These are phyloP conservation scores for Tillandsia fasciculata DNA, from an alignment of 176 grass and related monocot species.

Conservation along the genomic window DNA sequence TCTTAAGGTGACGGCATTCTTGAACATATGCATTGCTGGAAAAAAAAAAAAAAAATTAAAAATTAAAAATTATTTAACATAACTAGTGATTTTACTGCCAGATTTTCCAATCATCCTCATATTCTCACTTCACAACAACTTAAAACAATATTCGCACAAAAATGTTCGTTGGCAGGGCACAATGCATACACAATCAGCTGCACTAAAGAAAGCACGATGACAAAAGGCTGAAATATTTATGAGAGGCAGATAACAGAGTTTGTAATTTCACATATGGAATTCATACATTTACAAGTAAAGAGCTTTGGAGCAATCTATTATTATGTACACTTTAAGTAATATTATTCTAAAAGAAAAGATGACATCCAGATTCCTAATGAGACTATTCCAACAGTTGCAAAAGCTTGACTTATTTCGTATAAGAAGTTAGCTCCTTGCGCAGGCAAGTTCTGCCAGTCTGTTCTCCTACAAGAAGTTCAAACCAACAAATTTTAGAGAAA, in stretches of 20 bases:
- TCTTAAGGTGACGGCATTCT: no score
- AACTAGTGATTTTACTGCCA: no score
- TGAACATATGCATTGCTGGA: no score
- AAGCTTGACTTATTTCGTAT: constrained; percentile 83
- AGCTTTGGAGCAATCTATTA: background rate
- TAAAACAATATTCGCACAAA: no score
- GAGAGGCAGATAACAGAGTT: background rate
- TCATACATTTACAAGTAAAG: constrained; percentile 11
- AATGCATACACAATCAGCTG: background rate
- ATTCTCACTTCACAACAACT: no score
- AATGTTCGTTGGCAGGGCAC: background rate
- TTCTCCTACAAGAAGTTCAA: constrained; percentile 42
- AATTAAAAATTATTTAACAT: no score
- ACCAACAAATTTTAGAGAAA: constrained; percentile 7
- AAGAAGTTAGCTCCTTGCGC: constrained; percentile 49
- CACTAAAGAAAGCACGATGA: background rate
- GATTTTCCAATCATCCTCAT: no score
- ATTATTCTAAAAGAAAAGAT: constrained; percentile 36
- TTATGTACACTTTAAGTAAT: constrained; percentile 12
- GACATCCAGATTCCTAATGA: constrained; percentile 79
- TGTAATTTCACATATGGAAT: background rate
- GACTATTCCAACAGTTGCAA: constrained; percentile 60
- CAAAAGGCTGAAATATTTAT: background rate
- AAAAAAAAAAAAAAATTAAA: no score
- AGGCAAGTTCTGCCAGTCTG: constrained; percentile 83